Evolutionary conservation across 805 yeast species (phyloP).

Genomic region (Nakazawaea wyomingensis): DNA sequence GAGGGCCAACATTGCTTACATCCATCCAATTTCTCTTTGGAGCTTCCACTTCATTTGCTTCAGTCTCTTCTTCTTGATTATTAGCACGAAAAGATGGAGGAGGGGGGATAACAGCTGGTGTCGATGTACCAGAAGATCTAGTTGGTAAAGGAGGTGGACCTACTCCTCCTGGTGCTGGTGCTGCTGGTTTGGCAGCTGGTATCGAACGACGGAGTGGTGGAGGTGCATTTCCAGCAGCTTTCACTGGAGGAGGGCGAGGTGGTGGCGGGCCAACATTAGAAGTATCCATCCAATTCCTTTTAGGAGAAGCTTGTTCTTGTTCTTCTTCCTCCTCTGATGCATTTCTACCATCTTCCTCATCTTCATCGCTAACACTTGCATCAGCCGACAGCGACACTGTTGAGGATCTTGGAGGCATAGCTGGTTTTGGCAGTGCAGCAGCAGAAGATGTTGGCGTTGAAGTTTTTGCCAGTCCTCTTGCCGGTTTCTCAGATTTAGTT

Average conservation of each 20-base stretch:
- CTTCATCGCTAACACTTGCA: too few relatives aligned
- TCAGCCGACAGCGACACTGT: neutral
- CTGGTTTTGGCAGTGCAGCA: neutral
- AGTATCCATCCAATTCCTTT: conserved; percentile 6
- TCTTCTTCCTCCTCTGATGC: neutral
- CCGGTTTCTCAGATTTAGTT: neutral
- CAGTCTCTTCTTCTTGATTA: neutral
- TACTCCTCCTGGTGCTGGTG: too few relatives aligned
- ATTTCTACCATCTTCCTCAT: neutral
- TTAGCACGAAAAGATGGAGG: neutral
- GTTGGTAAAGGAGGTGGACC: conserved; percentile 1
- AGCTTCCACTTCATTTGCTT: neutral
- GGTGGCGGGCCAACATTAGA: conserved; percentile 7
- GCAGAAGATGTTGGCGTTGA: too few relatives aligned
- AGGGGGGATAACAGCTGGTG: neutral
- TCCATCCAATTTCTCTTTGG: conserved; percentile 23
- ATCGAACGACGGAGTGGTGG: neutral
- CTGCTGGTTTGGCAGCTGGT: neutral
- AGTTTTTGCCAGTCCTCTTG: neutral
- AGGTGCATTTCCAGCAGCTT: neutral
- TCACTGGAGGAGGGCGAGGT: conserved; percentile 4
- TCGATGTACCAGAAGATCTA: neutral
- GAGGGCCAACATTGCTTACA: conserved; percentile 35
- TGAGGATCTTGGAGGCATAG: neutral
- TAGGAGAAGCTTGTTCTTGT: conserved; percentile 1